Base-by-base conservation (phyloP, 78 protist species). In the Chrysochromulina parva region DNA sequence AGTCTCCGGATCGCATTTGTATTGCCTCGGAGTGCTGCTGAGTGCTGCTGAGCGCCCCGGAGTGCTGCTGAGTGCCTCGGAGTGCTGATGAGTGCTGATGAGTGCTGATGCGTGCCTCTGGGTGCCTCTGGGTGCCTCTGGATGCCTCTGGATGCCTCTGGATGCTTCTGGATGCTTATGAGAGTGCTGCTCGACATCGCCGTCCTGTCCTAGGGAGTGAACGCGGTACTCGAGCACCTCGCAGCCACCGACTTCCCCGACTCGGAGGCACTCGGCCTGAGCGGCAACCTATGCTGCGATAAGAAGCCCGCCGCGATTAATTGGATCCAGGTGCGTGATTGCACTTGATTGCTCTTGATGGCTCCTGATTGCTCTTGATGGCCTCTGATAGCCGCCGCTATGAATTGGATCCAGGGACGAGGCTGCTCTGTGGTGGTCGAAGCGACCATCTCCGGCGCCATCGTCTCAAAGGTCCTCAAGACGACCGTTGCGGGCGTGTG, bases 351-450 rank as follows among this genome's bases (percentile, higher is more conserved):
- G 38, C 38, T 0, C 38, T 38, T 38, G 38, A 38, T 38, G 0
- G 38, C 38, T 38, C 38, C 0, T 38, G 38, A 38, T 38, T 38
- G 38, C 38, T 38, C 38, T 38, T 38, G 38, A 38, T 38, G 38
- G 38, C 38, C 38, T 38, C 38, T 38, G 38, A 38, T 38, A 38
- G 38, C 97, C 16, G 76, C 97, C 3, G 96, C 65, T 4, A 13
- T 81, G 0, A 38, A 38, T 38, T 96, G 98, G 98, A 91, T 96
- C 38, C 91, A 95, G 28, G 99, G 99, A 14, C 91, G 99, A 28
- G 99, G 99, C 38, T n/a, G 91, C 50, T n/a, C 90, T 4, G 99
- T 98, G 1, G 96, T 95, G 17, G 59, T 90, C 52, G 99, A 98
- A 90, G 98, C 99, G 19, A 19, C 89, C 55, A 66, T 98, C 89